Base-by-base conservation (phyloP, 1,284 basidiomycete genomes). In the Chondrostereum purpureum region DNA sequence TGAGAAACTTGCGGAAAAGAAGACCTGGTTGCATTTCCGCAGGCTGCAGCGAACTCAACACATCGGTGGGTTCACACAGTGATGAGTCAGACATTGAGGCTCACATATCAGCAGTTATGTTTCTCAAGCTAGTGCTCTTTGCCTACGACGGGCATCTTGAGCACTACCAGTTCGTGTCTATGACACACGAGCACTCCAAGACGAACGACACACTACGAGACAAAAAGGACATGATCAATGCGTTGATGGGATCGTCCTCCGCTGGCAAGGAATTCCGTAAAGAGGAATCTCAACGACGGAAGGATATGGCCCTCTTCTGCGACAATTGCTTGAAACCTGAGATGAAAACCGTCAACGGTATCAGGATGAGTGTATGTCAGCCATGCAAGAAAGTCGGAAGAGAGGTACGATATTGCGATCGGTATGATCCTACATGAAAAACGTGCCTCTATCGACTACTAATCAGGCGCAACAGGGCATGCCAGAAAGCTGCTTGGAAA, bases 251-350 rank as follows among this genome's bases (percentile, higher is more conserved):
- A 23, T 23, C 19, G 36, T 38, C 50, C 31, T 39, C 51, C 14
- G 37, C 42, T 12, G 43, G 43, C 19, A 48, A 46, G 23, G 4
- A 20, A 4, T 53, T 18, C 34, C 34, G 36, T 18, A 53, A 50
- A 34, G 50, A 46, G 19, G 41, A 51, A 43, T 36, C 45, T 5
- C 40, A 40, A 18, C 44, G 37, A 6, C 52, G 52, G 3, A 53
- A 53, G 35, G 45, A 51, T 20, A 51, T 51, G 52, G 45, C 42
- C 24, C 43, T 51, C 4, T 53, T 49, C 38, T 53, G 52, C 43
- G 44, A 49, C 24, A 8, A 46, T 22, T 53, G 52, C 44, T 39
- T 51, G 27, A 51, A 53, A 23, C 34, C 41, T 1, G 52, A 53
- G 23, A 48, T 51, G 22, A 53, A 53, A 40, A 24, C 19, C 5